Percentiles rank a stretch among this genome's conserved stretches.
Evolutionary conservation across 495 filamentous ascomycete genomes (phyloP).

Genomic region (Daldinia grandis): DNA sequence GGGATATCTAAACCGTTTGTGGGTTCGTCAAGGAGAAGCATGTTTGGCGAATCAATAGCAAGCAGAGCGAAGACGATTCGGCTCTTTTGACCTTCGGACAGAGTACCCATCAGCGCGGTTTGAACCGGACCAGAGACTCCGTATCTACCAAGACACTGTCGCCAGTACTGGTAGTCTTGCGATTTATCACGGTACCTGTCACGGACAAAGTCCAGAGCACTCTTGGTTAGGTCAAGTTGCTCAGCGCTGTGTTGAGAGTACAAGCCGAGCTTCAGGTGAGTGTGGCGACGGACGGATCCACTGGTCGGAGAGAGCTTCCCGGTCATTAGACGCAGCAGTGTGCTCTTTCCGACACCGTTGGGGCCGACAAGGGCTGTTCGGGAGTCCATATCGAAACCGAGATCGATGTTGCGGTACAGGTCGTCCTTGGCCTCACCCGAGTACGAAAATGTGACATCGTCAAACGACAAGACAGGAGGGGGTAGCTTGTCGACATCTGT

Average conservation of each 20-base stretch:
- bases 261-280: conserved; percentile 96
- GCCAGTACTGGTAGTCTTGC: conserved; percentile 99
- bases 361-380: conserved; percentile 96
- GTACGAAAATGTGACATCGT: conserved; percentile 98
- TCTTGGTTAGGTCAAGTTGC: conserved; percentile 98
- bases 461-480: conserved; percentile 94
- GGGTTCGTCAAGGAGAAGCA: conserved; percentile 97
- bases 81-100: conserved; percentile 97
- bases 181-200: conserved; percentile 89
- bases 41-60: conserved; percentile 96
- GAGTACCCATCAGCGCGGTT: conserved; percentile 95
- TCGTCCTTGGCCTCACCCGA: conserved; percentile 88
- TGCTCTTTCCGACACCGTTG: conserved; percentile 99
- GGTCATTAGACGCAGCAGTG: conserved; percentile 95
- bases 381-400: conserved; percentile 99
- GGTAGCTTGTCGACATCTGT: conserved; percentile 98
- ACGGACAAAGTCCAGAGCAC: conserved; percentile 94
- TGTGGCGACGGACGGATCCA: conserved; percentile 87
- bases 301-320: conserved; percentile 87
- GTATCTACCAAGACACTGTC: conserved; percentile 94
- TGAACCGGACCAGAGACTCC: conserved; percentile 91
- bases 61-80: conserved; percentile 97
- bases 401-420: conserved; percentile 93
- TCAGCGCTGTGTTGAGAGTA: conserved; percentile 99
- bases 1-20: conserved; percentile 99